Conservation (phyloP, 2,329 filamentous ascomycete genomes). For the Trichoderma koningii region DNA sequence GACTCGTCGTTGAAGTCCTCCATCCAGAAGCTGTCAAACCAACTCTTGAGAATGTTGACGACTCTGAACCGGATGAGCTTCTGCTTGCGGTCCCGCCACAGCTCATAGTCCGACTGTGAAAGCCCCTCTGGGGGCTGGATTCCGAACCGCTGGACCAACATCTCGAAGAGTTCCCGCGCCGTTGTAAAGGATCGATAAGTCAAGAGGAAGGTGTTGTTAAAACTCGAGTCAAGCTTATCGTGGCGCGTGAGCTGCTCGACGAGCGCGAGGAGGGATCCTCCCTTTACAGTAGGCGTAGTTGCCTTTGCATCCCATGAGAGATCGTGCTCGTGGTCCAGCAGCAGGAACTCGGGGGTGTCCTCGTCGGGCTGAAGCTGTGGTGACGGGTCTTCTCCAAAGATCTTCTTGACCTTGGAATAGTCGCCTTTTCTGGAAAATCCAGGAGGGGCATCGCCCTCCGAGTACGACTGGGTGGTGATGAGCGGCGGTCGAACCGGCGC, state of each 20-base stretch:
- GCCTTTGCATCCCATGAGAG: slow-evolving; percentile 85
- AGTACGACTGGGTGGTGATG: slow-evolving; percentile 63
- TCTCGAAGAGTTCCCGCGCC: slow-evolving; percentile 86
- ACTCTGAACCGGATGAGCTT: slow-evolving; percentile 94
- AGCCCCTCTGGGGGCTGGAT: slow-evolving; percentile 89
- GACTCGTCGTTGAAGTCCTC: slow-evolving; percentile 84
- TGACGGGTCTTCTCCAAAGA: slow-evolving; percentile 66
- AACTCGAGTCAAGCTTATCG: slow-evolving; percentile 90
- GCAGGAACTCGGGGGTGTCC: slow-evolving; percentile 80
- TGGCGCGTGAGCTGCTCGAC: slow-evolving; percentile 95
- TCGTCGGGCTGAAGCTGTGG: slow-evolving; percentile 61
- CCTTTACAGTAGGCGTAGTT: slow-evolving; percentile 76
- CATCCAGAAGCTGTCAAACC: slow-evolving; percentile 99
- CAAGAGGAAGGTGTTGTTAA: slow-evolving; percentile 96
- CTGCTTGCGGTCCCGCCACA: slow-evolving; percentile 92
- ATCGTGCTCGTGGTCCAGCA: slow-evolving; percentile 83
- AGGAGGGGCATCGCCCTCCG: slow-evolving; percentile 57
- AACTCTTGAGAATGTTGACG: slow-evolving; percentile 96
- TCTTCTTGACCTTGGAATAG: slow-evolving; percentile 65
- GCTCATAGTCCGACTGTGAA: slow-evolving; percentile 72
- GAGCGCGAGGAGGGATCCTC: slow-evolving; percentile 82
- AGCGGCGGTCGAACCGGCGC: slow-evolving; percentile 49
- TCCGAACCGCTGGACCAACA: slow-evolving; percentile 87
- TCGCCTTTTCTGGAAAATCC: slow-evolving; percentile 61
- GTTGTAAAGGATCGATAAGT: slow-evolving; percentile 95